Evolutionary conservation across 768 basidiomycete genomes (phyloP).

Genomic region (Pisolithus sp.): DNA sequence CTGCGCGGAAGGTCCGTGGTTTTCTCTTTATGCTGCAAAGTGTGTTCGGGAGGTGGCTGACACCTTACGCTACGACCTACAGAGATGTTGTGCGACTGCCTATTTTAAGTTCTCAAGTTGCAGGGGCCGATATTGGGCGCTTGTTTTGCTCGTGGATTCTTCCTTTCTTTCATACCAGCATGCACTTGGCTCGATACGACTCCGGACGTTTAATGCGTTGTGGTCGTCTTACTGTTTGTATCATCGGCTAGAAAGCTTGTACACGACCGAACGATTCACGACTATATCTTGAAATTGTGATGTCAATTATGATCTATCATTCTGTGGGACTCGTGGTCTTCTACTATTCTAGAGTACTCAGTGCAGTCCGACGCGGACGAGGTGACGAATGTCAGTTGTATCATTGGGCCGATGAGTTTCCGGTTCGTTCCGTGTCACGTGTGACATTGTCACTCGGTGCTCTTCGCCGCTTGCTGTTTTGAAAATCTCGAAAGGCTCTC

Average conservation of each 20-base stretch:
- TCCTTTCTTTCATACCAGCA: background rate
- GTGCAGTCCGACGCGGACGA: too few relatives aligned
- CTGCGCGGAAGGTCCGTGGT: constrained; percentile 42
- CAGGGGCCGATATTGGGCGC: background rate
- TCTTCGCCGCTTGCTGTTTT: constrained; percentile 31
- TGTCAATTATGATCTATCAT: background rate
- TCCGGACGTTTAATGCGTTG: constrained; percentile 2
- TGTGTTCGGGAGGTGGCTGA: constrained; percentile 17
- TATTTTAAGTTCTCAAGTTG: constrained; percentile 35
- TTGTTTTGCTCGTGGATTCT: background rate
- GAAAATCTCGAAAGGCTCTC: constrained; percentile 34
- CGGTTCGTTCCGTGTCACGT: constrained; percentile 48
- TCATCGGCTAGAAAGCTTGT: constrained; percentile 7
- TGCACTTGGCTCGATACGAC: constrained; percentile 13
- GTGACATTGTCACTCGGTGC: constrained; percentile 34
- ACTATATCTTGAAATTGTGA: constrained; percentile 1
- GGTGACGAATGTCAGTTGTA: too few relatives aligned
- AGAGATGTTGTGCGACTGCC: constrained; percentile 70
- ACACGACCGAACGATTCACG: constrained; percentile 3
- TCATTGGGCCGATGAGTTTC: constrained; percentile 15
- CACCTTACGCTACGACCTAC: background rate
- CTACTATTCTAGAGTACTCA: too few relatives aligned
- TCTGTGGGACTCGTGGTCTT: constrained; percentile 4
- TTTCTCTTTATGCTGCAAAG: constrained; percentile 20
- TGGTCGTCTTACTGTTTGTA: constrained; percentile 11